phyloP scores from a whole-genome alignment of 129 eudicot genomes.

The Artemisia argyi region DNA sequence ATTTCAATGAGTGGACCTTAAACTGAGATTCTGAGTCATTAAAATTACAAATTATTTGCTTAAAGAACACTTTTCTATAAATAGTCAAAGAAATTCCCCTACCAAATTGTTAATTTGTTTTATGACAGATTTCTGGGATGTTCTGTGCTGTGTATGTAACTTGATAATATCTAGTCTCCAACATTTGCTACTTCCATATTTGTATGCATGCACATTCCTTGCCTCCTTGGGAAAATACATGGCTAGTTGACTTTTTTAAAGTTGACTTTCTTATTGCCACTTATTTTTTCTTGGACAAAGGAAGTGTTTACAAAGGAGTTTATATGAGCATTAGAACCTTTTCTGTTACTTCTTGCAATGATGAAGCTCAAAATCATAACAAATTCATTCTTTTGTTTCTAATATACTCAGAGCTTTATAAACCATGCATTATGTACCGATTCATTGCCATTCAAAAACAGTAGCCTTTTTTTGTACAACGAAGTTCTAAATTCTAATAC shows the following conservation, averaged over 20 bases:
- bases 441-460: neutral
- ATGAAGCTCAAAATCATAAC: neutral
- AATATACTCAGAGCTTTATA: neutral
- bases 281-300: too few species aligned
- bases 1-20: neutral
- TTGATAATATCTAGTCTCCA: neutral
- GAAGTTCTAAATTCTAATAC: neutral
- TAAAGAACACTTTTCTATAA: neutral
- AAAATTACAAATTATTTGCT: neutral
- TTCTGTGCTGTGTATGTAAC: neutral
- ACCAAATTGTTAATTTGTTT: neutral
- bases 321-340: neutral
- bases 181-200: neutral
- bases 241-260: conserved; percentile 3
- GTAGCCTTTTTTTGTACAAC: neutral
- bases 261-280: neutral
- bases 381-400: neutral
- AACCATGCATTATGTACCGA: neutral
- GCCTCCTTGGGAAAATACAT: neutral
- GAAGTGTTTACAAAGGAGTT: too few species aligned
- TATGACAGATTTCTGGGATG: neutral
- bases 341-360: neutral
- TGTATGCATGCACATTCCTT: neutral
- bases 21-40: neutral
- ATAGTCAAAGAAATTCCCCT: neutral